A percentile compares a stretch with the other conserved stretches of the same genome.
Evolutionary conservation across 352 stramenopile species (phyloP).

Genomic region (Pythium utonaiense): DNA sequence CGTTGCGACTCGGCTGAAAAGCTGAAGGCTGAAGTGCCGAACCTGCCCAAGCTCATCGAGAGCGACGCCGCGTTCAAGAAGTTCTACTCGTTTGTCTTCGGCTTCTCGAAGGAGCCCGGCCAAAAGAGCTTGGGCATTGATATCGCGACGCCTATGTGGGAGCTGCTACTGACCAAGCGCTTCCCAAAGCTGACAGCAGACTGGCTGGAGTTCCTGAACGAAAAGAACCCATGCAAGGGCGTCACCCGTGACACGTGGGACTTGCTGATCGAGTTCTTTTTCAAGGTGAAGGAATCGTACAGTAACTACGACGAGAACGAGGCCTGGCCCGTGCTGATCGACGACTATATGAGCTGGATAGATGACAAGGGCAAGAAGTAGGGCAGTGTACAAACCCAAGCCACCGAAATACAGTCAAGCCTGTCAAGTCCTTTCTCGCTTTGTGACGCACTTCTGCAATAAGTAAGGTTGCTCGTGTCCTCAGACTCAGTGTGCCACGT

Average conservation of each 20-base stretch:
- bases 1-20: slow-evolving; percentile 61
- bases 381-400: slow-evolving; percentile 22
- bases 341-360: slow-evolving; percentile 88
- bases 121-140: slow-evolving; percentile 86
- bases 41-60: slow-evolving; percentile 52
- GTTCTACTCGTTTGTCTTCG: slow-evolving; percentile 88
- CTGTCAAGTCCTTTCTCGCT: not conserved
- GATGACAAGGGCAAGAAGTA: slow-evolving; percentile 53
- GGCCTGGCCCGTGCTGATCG: slow-evolving; percentile 87
- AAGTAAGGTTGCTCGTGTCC: too few species aligned
- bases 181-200: slow-evolving; percentile 66
- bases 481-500: not conserved
- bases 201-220: slow-evolving; percentile 75
- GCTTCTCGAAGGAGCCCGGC: slow-evolving; percentile 85
- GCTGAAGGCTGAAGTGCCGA: slow-evolving; percentile 54
- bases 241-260: slow-evolving; percentile 88
- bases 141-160: slow-evolving; percentile 85
- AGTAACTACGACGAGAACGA: slow-evolving; percentile 88
- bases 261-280: slow-evolving; percentile 81
- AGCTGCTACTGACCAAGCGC: slow-evolving; percentile 60
- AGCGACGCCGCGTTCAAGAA: slow-evolving; percentile 65
- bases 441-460: too few species aligned
- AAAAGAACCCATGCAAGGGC: slow-evolving; percentile 78
- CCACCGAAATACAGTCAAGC: not conserved
- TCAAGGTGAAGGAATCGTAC: slow-evolving; percentile 77